phyloP scores from a whole-genome alignment of 306 rosid genomes.

The Pterocarpus macrocarpus region DNA sequence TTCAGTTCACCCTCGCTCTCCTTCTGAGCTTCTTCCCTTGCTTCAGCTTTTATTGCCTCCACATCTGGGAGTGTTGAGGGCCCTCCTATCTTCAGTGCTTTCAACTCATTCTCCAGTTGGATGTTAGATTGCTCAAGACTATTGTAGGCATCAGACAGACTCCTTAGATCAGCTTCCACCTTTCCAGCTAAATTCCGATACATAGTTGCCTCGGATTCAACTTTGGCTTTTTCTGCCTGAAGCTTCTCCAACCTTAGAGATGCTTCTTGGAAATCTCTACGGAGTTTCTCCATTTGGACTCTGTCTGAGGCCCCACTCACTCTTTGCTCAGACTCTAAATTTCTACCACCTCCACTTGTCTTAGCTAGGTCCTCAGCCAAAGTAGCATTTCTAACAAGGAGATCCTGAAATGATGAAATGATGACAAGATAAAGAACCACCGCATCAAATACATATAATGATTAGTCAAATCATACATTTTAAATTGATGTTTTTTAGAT shows the following conservation, averaged over 20 bases:
- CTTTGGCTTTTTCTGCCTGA: conserved; percentile 76
- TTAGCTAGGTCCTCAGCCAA: conserved; percentile 87
- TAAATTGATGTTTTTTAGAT: neutral
- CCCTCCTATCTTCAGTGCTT: conserved; percentile 63
- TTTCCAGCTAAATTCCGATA: conserved; percentile 80
- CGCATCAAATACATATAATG: conserved; percentile 30
- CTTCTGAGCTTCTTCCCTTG: conserved; percentile 94
- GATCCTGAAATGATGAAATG: conserved; percentile 70
- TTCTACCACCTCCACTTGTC: conserved; percentile 58
- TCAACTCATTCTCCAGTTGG: conserved; percentile 80
- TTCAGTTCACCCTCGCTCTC: conserved; percentile 92
- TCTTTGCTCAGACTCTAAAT: conserved; percentile 65
- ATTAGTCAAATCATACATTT: conserved; percentile 6
- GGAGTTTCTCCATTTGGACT: conserved; percentile 76
- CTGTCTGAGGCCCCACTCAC: conserved; percentile 70
- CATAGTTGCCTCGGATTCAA: conserved; percentile 74
- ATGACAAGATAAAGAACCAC: conserved; percentile 21
- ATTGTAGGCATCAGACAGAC: conserved; percentile 94
- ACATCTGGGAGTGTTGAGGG: conserved; percentile 60
- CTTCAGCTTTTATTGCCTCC: conserved; percentile 83
- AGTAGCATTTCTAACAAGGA: conserved; percentile 76
- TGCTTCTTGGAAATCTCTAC: conserved; percentile 83
- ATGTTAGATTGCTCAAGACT: conserved; percentile 88
- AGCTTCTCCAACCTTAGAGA: conserved; percentile 75
- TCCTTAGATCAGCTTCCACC: conserved; percentile 89